phyloP scores from a whole-genome alignment of 345 rosid genomes.

The Eucalyptus sp. region DNA sequence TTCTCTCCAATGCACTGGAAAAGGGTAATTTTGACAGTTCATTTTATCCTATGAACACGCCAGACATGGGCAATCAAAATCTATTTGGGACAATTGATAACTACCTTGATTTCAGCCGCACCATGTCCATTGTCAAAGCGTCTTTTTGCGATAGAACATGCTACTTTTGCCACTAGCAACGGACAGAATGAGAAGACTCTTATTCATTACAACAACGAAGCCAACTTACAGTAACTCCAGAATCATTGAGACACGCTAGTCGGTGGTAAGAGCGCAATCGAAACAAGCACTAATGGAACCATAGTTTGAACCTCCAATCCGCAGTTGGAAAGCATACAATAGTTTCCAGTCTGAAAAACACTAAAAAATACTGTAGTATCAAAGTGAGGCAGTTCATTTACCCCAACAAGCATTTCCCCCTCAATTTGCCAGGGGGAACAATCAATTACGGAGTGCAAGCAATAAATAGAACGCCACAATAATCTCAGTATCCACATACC shows the following conservation, averaged over 20 bases:
- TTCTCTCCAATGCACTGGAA: not conserved
- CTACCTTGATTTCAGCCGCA: not conserved
- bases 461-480: not conserved
- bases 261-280: not conserved
- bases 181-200: not conserved
- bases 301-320: not conserved
- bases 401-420: not conserved
- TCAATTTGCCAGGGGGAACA: not conserved
- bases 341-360: not conserved
- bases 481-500: not conserved
- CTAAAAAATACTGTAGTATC: not conserved
- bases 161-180: not conserved
- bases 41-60: not conserved
- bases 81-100: not conserved
- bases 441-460: not conserved
- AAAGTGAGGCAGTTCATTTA: not conserved
- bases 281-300: not conserved
- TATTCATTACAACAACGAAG: not conserved
- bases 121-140: not conserved
- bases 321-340: not conserved
- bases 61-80: not conserved
- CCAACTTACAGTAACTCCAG: not conserved
- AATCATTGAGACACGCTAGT: not conserved
- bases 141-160: not conserved
- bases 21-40: not conserved